These are phyloP conservation scores for Sanghuangporus sanghuang DNA, from an alignment of 1,284 basidiomycete species.

Conservation along the genomic window DNA sequence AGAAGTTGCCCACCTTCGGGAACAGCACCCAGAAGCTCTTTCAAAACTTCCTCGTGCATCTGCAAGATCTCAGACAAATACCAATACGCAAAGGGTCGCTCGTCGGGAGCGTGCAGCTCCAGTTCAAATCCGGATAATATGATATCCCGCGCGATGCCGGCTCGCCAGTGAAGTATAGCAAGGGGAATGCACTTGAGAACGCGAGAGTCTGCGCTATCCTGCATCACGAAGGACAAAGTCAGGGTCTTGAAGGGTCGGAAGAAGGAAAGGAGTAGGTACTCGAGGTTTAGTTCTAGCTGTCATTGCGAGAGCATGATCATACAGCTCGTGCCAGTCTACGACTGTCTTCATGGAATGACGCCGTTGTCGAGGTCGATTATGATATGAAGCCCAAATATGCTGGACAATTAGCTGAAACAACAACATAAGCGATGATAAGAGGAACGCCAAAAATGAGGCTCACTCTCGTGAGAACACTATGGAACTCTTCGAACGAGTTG, in stretches of 20 bases:
- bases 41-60: slow-evolving; percentile 48
- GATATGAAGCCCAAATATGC: slow-evolving; percentile 56
- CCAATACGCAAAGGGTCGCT: slow-evolving; percentile 73
- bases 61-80: slow-evolving; percentile 53
- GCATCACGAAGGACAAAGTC: neutral
- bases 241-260: neutral
- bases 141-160: slow-evolving; percentile 60
- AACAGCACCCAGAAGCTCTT: slow-evolving; percentile 38
- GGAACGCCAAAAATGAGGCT: slow-evolving; percentile 7
- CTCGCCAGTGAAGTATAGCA: slow-evolving; percentile 50
- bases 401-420: slow-evolving; percentile 46
- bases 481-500: slow-evolving; percentile 40
- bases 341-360: slow-evolving; percentile 58
- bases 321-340: slow-evolving; percentile 58
- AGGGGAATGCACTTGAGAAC: slow-evolving; percentile 39
- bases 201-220: slow-evolving; percentile 22
- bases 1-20: slow-evolving; percentile 31
- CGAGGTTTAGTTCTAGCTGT: slow-evolving; percentile 27
- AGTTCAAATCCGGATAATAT: slow-evolving; percentile 74
- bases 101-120: slow-evolving; percentile 63
- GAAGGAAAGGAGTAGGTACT: slow-evolving; percentile 19
- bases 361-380: slow-evolving; percentile 62
- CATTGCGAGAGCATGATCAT: slow-evolving; percentile 41
- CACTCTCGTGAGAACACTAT: slow-evolving; percentile 52
- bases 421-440: neutral